A percentile compares a stretch with the other conserved stretches of the same genome.
Evolutionary conservation across 2,329 filamentous ascomycete genomes (phyloP).

Genomic region (Herpotrichia juniperi): DNA sequence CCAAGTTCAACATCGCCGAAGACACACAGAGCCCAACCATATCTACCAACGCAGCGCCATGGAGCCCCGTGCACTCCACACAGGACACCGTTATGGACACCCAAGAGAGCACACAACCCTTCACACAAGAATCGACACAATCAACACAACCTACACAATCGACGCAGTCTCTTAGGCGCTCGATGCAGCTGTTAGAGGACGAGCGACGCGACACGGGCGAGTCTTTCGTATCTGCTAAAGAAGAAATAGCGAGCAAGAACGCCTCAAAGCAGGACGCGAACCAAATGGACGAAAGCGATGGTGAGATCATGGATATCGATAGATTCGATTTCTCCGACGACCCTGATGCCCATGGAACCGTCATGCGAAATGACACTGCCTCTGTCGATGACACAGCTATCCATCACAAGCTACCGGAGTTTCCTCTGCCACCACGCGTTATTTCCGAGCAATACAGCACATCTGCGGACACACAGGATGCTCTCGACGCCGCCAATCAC

Average conservation of each 20-base stretch:
- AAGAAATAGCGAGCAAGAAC: slow-evolving; percentile 45
- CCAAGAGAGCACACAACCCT: slow-evolving; percentile 32
- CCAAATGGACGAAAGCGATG: slow-evolving; percentile 25
- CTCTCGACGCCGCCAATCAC: slow-evolving; percentile 31
- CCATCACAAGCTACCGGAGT: slow-evolving; percentile 21
- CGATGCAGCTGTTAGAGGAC: slow-evolving; percentile 25
- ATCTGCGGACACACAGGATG: slow-evolving; percentile 39
- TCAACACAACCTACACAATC: slow-evolving; percentile 41
- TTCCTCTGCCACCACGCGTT: slow-evolving; percentile 26
- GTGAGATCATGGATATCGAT: slow-evolving; percentile 41
- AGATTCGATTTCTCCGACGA: slow-evolving; percentile 24
- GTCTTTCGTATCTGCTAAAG: slow-evolving; percentile 57
- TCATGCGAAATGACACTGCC: slow-evolving; percentile 30
- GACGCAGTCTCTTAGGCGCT: slow-evolving; percentile 33
- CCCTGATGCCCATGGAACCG: slow-evolving; percentile 30
- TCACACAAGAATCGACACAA: slow-evolving; percentile 38
- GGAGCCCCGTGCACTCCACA: slow-evolving; percentile 28
- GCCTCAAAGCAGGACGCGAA: slow-evolving; percentile 32
- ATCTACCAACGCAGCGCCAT: slow-evolving; percentile 10
- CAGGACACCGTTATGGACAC: slow-evolving; percentile 37
- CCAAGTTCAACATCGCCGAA: slow-evolving; percentile 66
- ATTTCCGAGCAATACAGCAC: slow-evolving; percentile 40
- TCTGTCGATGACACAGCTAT: slow-evolving; percentile 22
- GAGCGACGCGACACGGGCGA: slow-evolving; percentile 46
- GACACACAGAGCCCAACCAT: slow-evolving; percentile 51